Evolutionary conservation across 768 basidiomycete genomes (phyloP).

Genomic region (Lactarius sp.): DNA sequence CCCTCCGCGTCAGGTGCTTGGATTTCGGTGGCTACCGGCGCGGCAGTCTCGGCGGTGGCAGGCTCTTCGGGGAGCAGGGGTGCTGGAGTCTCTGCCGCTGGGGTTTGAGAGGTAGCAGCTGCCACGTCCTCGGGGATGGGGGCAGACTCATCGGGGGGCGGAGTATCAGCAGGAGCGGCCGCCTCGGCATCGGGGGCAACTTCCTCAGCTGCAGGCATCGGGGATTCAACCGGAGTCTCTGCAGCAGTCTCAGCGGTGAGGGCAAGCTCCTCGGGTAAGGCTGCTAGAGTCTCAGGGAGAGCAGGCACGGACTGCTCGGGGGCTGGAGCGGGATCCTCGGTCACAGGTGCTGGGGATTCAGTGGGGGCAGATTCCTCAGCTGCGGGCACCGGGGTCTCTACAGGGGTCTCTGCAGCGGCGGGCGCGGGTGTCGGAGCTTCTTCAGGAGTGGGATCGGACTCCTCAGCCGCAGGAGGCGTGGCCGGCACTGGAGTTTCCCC

Average conservation of each 20-base stretch:
- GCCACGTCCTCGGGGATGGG: background rate
- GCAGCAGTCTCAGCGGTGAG: background rate
- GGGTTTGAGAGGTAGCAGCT: background rate
- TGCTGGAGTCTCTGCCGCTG: background rate
- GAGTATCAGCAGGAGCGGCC: background rate
- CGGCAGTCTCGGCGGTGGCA: background rate
- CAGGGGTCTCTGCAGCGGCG: background rate
- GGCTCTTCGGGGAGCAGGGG: background rate
- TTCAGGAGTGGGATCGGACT: background rate
- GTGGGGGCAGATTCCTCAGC: background rate
- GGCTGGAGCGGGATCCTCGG: background rate
- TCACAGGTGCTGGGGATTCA: background rate
- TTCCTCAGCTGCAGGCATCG: no score
- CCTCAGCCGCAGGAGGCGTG: background rate
- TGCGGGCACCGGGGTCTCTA: background rate
- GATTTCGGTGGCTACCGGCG: background rate
- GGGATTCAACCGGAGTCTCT: no score
- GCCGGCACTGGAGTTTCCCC: background rate
- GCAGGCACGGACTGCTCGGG: background rate
- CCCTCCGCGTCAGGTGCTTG: background rate
- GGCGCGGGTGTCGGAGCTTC: background rate
- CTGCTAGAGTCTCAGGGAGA: background rate
- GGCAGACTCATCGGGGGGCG: background rate
- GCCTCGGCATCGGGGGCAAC: no score
- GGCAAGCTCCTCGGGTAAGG: background rate